Evolutionary conservation across 495 filamentous ascomycete genomes (phyloP), one percentile per base, ranked within the genome.

Genomic region (Aspergillus panamensis): DNA sequence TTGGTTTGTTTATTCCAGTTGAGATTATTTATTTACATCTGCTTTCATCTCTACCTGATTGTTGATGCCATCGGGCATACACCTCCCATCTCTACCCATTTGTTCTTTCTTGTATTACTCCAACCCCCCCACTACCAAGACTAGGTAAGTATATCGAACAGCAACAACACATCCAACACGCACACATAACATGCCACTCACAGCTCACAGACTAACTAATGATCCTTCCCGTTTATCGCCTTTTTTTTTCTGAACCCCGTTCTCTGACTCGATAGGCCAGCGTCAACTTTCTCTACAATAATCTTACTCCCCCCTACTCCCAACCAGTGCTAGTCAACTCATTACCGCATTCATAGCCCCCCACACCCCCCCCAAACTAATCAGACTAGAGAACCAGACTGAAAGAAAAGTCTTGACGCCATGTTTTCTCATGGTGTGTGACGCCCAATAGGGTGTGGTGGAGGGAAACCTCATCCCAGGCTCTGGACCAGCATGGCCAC

Each of bases 391-490:
- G 14, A 39, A n/a, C 14, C 10, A 39, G 35, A 10, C 43, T 20
- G 9, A 33, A 12, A 19, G 21, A 19, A 33, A 47, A 61, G 48
- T 57, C 53, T 57, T 62, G 60, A 62, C 60, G 60, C 63, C 60
- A 66, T 58, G 25, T 25, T 25, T 25, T 25, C 25, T 25, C 49
- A 57, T 50, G 31, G 39, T 45, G 54, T 43, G 40, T 42, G 43
- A 53, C 45, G 39, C 21, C 62, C 62, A 65, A 65, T 65, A 48
- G 59, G 59, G 53, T 35, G 16, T 43, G 25, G 43, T 54, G 48
- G 42, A 33, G 35, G 47, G 25, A 32, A 40, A 32, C 42, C 5
- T 59, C 35, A n/a, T 52, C 52, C 53, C 33, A 40, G 31, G 55
- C 61, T 62, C 56, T 59, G 57, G 57, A 51, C 57, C 53, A 52